Conservation (phyloP, 1,284 basidiomycete species). For the Cutaneotrichosporon dermatis region DNA sequence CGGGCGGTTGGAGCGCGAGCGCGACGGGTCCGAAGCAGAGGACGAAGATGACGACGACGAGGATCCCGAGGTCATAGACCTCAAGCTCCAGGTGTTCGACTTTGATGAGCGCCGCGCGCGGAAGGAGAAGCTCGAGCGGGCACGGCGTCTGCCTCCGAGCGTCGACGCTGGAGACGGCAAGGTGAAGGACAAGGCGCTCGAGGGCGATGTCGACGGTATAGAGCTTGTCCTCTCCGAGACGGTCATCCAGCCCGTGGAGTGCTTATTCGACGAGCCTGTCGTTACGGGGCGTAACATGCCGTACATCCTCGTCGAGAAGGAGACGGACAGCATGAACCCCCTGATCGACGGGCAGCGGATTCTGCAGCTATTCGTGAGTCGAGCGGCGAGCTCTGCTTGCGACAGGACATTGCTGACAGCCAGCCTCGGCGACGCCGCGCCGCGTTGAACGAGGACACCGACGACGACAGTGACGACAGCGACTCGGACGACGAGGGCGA, state of each 20-base stretch:
- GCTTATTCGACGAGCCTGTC: background rate
- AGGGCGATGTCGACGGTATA: constrained; percentile 13
- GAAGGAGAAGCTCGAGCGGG: constrained; percentile 27
- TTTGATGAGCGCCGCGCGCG: constrained; percentile 41
- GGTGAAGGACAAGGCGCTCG: background rate
- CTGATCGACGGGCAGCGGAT: constrained; percentile 46
- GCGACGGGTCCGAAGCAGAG: background rate
- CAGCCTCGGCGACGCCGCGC: background rate
- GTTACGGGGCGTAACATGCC: constrained; percentile 35
- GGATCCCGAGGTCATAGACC: constrained; percentile 14
- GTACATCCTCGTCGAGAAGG: constrained; percentile 28
- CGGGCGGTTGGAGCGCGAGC: background rate
- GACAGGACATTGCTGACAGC: too few species aligned
- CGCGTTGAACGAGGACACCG: too few species aligned
- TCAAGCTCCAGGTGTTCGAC: constrained; percentile 33
- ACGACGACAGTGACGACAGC: background rate
- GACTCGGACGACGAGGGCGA: background rate
- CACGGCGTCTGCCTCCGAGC: background rate
- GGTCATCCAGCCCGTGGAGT: constrained; percentile 4
- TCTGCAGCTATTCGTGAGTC: constrained; percentile 13
- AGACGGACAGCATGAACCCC: constrained; percentile 24
- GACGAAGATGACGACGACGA: background rate
- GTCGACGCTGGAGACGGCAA: background rate
- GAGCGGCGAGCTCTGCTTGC: too few species aligned
- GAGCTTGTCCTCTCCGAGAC: constrained; percentile 30